Base-by-base conservation (phyloP, 371 early-diverging fungal species). In the Mucor lusitanicus region DNA sequence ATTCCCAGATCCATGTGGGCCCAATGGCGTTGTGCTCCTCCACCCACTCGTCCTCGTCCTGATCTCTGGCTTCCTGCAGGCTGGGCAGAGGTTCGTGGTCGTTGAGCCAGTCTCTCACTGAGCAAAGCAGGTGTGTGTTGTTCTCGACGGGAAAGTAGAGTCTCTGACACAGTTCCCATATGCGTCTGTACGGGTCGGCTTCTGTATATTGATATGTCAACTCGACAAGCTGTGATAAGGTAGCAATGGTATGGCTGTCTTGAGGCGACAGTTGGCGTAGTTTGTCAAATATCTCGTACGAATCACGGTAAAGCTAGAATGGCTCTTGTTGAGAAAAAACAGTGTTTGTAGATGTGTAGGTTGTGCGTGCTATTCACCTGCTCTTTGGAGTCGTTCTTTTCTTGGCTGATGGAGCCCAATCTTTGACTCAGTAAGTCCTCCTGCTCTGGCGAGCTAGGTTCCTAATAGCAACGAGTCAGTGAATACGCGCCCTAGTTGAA, bases 61-160 rank as follows among this genome's bases (percentile, higher is more conserved):
- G 39, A 1, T 6, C 3, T 56, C 23, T 21, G 25, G 17, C 25
- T 0, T 40, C 56, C 44, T 37, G 27, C 5, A 35, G 17, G 6
- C 21, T 9, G 7, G 59, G 59, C 12, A 64, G 1, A 12, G 39
- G 25, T 0, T 35, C 40, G 28, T 69, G 44, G 33, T 28, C 3
- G 23, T 63, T 53, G 1, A 64, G 5, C 69, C 69, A 69, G 12
- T 59, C 60, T 25, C 37, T 28, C 3, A 69, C 32, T 9, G 19
- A 8, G 0, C 33, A 53, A 17, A 42, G 9, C 3, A 50, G 23
- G 19, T 32, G 30, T 6, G 25, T 46, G 17, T 13, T 46, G 17
- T 13, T 48, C 19, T 30, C 21, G 2, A n/a, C n/a, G 6, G 40
- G 62, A 25, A 67, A 67, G 30, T 68, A 68, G 0, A 68, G 28